A percentile compares a stretch with the other conserved stretches of the same genome.
These are phyloP conservation scores for Casuarina glauca DNA, from an alignment of 306 rosid species.

Conservation along the genomic window DNA sequence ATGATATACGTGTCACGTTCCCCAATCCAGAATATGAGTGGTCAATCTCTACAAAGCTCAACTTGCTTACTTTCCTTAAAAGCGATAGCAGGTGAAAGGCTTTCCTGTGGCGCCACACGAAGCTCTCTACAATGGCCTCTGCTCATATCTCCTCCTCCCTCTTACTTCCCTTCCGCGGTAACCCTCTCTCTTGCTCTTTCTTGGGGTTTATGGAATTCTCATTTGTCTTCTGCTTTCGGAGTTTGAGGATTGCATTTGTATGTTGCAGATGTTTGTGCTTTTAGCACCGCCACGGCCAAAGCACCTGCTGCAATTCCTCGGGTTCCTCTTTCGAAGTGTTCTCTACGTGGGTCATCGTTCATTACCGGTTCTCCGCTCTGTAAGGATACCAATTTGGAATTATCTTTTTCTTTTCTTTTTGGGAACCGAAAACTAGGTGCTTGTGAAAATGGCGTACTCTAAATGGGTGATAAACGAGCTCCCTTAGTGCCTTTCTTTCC, in stretches of 20 bases:
- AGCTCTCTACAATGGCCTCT: conserved; percentile 43
- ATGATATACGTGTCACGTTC: conserved; percentile 29
- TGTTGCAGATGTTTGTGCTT: conserved; percentile 50
- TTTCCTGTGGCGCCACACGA: neutral
- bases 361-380: conserved; percentile 70
- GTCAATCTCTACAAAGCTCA: conserved; percentile 14
- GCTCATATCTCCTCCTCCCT: conserved; percentile 66
- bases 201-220: neutral
- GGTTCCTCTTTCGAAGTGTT: conserved; percentile 31
- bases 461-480: neutral
- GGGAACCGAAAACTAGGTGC: no score
- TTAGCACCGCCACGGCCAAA: conserved; percentile 45
- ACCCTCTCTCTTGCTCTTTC: conserved; percentile 17
- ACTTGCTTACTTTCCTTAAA: neutral
- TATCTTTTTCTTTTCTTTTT: neutral
- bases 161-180: conserved; percentile 51
- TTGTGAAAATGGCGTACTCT: neutral
- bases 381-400: conserved; percentile 27
- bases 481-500: neutral
- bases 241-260: neutral
- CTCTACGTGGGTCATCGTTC: conserved; percentile 44
- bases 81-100: conserved; percentile 22
- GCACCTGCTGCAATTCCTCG: conserved; percentile 32
- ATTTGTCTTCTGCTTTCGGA: neutral
- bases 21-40: conserved; percentile 16